A percentile compares a stretch with the other conserved stretches of the same genome.
These are phyloP conservation scores for Houttuynia cordata DNA, from an alignment of 164 flowering plant species.

Conservation along the genomic window DNA sequence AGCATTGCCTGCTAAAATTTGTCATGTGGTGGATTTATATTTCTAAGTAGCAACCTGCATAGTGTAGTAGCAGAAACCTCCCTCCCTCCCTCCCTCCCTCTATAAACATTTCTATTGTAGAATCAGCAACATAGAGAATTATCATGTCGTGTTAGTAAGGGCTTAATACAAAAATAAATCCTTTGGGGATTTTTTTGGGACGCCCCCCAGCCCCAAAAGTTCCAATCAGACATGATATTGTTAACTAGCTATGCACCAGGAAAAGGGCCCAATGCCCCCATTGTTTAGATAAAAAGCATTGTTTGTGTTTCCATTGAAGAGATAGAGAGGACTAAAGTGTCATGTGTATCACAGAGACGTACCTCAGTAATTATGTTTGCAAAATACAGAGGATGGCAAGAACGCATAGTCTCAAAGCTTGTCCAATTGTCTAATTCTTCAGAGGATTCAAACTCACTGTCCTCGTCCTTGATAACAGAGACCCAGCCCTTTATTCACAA, in stretches of 20 bases:
- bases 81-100: neutral
- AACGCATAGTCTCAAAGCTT: constrained; percentile 84
- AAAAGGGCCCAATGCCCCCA: neutral
- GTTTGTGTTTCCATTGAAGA: neutral
- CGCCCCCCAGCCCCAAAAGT: neutral
- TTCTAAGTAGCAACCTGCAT: too few relatives aligned
- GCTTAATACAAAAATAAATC: too few relatives aligned
- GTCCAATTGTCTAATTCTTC: constrained; percentile 81
- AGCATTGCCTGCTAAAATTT: too few relatives aligned
- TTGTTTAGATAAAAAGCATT: too few relatives aligned
- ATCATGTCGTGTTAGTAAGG: too few relatives aligned
- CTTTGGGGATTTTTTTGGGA: too few relatives aligned
- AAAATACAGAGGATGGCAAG: constrained; percentile 86
- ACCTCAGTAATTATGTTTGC: constrained; percentile 79
- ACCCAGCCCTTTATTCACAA: constrained; percentile 59
- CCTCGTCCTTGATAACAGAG: constrained; percentile 54
- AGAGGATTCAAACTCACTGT: constrained; percentile 47
- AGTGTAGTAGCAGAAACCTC: neutral
- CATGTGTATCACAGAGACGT: neutral
- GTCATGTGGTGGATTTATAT: too few relatives aligned
- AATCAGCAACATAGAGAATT: too few relatives aligned
- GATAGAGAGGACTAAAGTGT: neutral
- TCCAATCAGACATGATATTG: neutral
- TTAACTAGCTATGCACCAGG: neutral
- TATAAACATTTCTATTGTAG: too few relatives aligned